A percentile compares a stretch with the other conserved stretches of the same genome.
Evolutionary conservation across 768 basidiomycete species (phyloP).

Genomic region (Gymnopilus junonius): DNA sequence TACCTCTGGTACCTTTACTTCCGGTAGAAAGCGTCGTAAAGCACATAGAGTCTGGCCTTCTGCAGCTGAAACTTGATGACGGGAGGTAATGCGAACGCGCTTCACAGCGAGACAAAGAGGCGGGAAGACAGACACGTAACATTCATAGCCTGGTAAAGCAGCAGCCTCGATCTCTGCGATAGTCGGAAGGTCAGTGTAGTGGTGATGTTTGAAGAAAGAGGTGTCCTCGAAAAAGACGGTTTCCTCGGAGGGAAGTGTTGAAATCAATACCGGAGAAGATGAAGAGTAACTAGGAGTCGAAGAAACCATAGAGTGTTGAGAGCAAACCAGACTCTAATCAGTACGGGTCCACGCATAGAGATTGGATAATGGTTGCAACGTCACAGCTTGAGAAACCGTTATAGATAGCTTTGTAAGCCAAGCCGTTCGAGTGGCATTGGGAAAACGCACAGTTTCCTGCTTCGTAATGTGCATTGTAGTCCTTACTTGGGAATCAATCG

Average conservation of each 20-base stretch:
- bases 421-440: no score
- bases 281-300: neutral
- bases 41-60: slow-evolving; percentile 3
- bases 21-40: neutral
- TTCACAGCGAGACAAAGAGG: neutral
- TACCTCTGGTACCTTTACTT: neutral
- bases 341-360: no score
- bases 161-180: neutral
- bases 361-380: no score
- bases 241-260: neutral
- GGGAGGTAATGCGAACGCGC: neutral
- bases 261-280: no score
- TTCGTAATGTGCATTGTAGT: no score
- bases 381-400: no score
- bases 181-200: neutral
- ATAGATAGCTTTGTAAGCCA: no score
- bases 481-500: no score
- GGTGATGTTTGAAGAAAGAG: neutral
- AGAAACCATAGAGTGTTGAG: no score
- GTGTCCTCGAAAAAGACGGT: neutral
- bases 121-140: neutral
- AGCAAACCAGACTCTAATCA: no score
- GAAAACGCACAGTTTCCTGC: no score
- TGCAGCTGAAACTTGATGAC: neutral
- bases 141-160: neutral